phyloP scores from a whole-genome alignment of 345 rosid species.

The Gossypium turneri region DNA sequence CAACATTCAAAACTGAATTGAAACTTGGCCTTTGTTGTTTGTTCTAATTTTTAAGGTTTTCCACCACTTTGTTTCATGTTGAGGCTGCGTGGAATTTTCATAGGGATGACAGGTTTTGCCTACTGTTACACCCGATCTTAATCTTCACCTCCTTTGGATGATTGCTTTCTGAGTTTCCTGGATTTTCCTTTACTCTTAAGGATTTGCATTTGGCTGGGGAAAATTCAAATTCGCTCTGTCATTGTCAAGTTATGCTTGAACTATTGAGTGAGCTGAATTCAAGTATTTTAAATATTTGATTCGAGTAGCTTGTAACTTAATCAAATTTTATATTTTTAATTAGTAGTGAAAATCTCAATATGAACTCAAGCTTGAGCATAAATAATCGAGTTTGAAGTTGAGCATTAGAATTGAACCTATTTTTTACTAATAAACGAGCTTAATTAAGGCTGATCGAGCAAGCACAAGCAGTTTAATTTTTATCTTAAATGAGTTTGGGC shows the following conservation, averaged over 20 bases:
- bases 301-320: no score
- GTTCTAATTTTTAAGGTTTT: neutral
- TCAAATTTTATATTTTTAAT: no score
- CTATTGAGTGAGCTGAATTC: no score
- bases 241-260: no score
- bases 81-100: neutral
- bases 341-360: neutral
- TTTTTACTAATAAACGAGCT: neutral
- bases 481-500: neutral
- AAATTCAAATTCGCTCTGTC: no score
- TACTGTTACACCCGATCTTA: neutral
- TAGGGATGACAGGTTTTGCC: neutral
- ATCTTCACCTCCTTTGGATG: neutral
- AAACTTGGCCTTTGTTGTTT: neutral
- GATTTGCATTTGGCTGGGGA: no score
- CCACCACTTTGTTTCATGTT: neutral
- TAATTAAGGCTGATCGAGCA: neutral
- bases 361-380: neutral
- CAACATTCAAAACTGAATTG: neutral
- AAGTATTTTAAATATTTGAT: no score
- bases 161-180: neutral
- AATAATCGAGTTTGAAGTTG: neutral
- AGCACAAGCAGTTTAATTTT: neutral
- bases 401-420: neutral
- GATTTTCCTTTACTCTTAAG: neutral